Conservation (phyloP, 345 rosid species). For the Camelina sativa region DNA sequence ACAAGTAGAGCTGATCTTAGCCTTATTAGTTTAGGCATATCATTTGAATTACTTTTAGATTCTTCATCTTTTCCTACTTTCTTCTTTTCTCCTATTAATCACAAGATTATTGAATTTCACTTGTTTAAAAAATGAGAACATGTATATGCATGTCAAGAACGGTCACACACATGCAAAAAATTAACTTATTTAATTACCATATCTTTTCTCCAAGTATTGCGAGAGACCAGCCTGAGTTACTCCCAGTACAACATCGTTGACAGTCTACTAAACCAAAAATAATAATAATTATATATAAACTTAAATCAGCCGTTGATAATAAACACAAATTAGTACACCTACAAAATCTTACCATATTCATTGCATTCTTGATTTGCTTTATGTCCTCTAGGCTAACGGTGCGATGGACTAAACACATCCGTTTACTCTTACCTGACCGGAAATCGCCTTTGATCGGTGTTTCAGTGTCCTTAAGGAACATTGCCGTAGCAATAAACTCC, state of each 20-base stretch:
- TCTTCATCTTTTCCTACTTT: constrained; percentile 41
- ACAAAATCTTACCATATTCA: constrained; percentile 47
- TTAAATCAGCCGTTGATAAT: not conserved
- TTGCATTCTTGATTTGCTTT: constrained; percentile 45
- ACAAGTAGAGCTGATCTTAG: constrained; percentile 56
- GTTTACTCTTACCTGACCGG: constrained; percentile 18
- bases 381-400: constrained; percentile 63
- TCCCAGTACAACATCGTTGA: constrained; percentile 75
- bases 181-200: constrained; percentile 44
- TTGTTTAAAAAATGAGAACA: not conserved
- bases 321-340: not conserved
- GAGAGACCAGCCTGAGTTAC: constrained; percentile 71
- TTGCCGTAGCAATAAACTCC: constrained; percentile 50
- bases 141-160: not conserved
- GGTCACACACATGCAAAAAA: no score
- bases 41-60: constrained; percentile 14
- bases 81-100: constrained; percentile 24
- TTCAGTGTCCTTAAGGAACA: constrained; percentile 56
- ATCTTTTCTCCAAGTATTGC: constrained; percentile 55
- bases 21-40: constrained; percentile 49
- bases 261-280: constrained; percentile 52
- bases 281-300: not conserved
- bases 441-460: constrained; percentile 59
- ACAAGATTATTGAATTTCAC: not conserved
- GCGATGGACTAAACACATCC: constrained; percentile 53